Evolutionary conservation across 2,329 filamentous ascomycete species (phyloP), one percentile per base, ranked within the genome.

Genomic region (Davidsoniella neocaledoniae): DNA sequence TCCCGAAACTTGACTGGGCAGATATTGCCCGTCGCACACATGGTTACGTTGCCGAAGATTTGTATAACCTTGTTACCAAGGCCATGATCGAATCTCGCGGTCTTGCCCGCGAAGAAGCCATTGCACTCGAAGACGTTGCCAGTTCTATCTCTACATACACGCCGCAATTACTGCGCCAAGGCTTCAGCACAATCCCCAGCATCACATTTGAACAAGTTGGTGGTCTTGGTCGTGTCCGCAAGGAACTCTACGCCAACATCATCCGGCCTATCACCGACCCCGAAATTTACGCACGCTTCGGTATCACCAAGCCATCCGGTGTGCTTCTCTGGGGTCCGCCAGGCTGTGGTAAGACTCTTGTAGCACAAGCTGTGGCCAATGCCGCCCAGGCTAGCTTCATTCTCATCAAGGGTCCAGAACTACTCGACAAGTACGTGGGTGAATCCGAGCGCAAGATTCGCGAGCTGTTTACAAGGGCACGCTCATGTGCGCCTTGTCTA

Each of bases 311-410:
- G 0, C 83, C 86, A 0, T 83, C 86, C 0, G 91, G 91, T 14
- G 86, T 95, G 2, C 73, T 98, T 0, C 83, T 98, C 49, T 98
- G 90, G 86, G 91, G 91, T 0, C 91, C 91, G 1, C 91, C 91
- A 0, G 91, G 91, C 5, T 98, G 91, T 63, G 91, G 91, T 58
- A 98, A 98, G 64, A 98, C 91, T 0, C 74, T 98, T 1, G 78
- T 98, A 1, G 91, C 91, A 16, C 95, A 96, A 66, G 91, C 91
- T 3, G 87, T 95, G 4, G 91, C 91, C 50, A 94, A 94, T 63
- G 87, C 94, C 62, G 88, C 84, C 6, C 86, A 90, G 62, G 91
- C 91, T 44, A 96, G 94, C 64, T 98, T 98, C 69, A 98, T 98
- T 64, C 87, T 86, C 48, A 86, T 98, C 65, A 95, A 95, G 64